Evolutionary conservation across 495 filamentous ascomycete species (phyloP), one percentile per base, ranked within the genome.

Genomic region (Sabuloglossum arenarium): DNA sequence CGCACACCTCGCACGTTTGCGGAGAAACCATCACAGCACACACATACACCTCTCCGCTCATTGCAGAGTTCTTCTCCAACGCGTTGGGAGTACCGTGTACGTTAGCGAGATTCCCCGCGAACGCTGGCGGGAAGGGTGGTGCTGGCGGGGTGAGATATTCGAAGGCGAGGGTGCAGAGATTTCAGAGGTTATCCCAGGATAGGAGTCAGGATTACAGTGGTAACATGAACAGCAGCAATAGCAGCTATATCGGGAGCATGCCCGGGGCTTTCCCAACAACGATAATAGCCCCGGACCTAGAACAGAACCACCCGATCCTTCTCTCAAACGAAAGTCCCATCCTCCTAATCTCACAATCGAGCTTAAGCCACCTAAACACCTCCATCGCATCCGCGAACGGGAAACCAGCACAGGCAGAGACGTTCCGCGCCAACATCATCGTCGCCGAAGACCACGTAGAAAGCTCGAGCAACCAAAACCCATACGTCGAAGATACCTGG

Each of bases 241-340:
- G 19, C n/a, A 23, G 28, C 21, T 6, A 31, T 16, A 28, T 1
- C 24, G 1, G 67, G 3, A n/a, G 39, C 5, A 56, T 59, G 60
- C 62, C 32, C 64, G 63, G 58, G 62, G 21, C 25, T 51, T 46
- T 29, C 51, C 59, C 53, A 54, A 37, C 29, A 47, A 12, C 39
- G 39, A 12, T 12, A 5, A 30, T 39, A 49, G 51, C 59, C 53
- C 24, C 73, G 80, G 56, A 79, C 79, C 0, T 75, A 77, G 3
- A 67, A 58, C 14, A 73, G 66, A n/a, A n/a, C 16, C 39, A 12
- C 16, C 80, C 80, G 1, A 86, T 95, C 47, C 69, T 88, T 1
- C 68, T 98, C 3, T 84, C 88, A 14, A 98, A 98, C 62, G 91
- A 98, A 64, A 88, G 82, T 49, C 90, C 91, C 0, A 91, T 98